Evolutionary conservation across 106 monocot species (phyloP).

Genomic region (Chionographis japonica): DNA sequence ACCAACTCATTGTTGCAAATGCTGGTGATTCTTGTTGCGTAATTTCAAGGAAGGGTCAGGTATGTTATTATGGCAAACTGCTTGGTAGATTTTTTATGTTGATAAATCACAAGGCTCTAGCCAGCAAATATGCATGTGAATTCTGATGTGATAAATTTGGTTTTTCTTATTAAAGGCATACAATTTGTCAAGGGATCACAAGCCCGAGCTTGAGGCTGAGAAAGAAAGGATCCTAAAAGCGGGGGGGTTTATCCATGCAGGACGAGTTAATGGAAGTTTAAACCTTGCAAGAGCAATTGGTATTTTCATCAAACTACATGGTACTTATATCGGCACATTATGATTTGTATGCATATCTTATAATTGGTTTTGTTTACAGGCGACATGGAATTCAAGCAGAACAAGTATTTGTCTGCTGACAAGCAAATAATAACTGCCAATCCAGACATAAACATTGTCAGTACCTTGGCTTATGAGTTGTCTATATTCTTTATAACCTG

Average conservation of each 20-base stretch:
- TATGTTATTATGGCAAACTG: no score
- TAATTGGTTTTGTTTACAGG: constrained; percentile 38
- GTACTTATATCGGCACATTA: background rate
- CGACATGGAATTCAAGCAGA: constrained; percentile 97
- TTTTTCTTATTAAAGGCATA: no score
- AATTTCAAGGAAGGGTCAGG: no score
- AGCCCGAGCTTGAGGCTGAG: no score
- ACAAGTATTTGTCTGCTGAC: constrained; percentile 76
- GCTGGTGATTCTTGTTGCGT: no score
- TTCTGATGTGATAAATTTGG: no score
- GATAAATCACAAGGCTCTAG: no score
- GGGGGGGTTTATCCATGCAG: constrained; percentile 89
- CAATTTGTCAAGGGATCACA: no score
- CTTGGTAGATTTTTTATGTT: no score
- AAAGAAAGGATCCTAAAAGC: constrained; percentile 89
- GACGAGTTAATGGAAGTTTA: constrained; percentile 90
- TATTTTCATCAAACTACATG: constrained; percentile 7
- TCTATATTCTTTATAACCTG: background rate
- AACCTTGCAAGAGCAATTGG: constrained; percentile 93
- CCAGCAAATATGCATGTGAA: no score
- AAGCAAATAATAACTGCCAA: constrained; percentile 89
- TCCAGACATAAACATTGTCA: constrained; percentile 78
- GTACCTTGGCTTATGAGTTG: constrained; percentile 4
- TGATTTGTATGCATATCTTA: background rate
- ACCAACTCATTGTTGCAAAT: no score